Conservation (phyloP, 768 basidiomycete species). For the Phlebiopsis gigantea region DNA sequence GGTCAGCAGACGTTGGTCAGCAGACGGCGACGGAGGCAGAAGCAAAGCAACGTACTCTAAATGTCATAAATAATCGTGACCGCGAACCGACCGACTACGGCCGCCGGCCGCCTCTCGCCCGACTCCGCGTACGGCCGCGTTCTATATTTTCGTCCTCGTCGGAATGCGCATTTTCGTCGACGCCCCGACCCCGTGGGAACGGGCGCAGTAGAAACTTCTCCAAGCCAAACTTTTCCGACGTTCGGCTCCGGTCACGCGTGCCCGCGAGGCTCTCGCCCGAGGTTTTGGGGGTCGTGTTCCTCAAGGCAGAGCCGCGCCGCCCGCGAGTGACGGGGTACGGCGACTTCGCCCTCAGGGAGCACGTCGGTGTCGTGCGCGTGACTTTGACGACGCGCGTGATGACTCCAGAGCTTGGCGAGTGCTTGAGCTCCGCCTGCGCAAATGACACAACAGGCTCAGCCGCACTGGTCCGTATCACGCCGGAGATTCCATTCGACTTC, state of each 20-base stretch:
- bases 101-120: constrained; percentile 6
- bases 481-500: background rate
- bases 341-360: constrained; percentile 8
- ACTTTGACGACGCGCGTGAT: constrained; percentile 2
- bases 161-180: constrained; percentile 9
- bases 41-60: constrained; percentile 1
- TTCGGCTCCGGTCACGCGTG: constrained; percentile 3
- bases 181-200: constrained; percentile 1
- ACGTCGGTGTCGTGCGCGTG: background rate
- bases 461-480: constrained; percentile 9
- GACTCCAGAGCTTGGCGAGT: constrained; percentile 5
- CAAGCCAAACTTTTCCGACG: constrained; percentile 12
- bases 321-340: constrained; percentile 16
- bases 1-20: background rate
- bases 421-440: constrained; percentile 14
- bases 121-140: constrained; percentile 13
- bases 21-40: background rate
- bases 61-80: constrained; percentile 3
- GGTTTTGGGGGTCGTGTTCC: background rate
- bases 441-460: constrained; percentile 16
- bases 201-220: constrained; percentile 11
- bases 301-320: constrained; percentile 2
- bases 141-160: constrained; percentile 8
- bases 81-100: constrained; percentile 1
- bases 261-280: constrained; percentile 14